Evolutionary conservation across 768 basidiomycete genomes (phyloP).

Genomic region (Suillus tomentosus): DNA sequence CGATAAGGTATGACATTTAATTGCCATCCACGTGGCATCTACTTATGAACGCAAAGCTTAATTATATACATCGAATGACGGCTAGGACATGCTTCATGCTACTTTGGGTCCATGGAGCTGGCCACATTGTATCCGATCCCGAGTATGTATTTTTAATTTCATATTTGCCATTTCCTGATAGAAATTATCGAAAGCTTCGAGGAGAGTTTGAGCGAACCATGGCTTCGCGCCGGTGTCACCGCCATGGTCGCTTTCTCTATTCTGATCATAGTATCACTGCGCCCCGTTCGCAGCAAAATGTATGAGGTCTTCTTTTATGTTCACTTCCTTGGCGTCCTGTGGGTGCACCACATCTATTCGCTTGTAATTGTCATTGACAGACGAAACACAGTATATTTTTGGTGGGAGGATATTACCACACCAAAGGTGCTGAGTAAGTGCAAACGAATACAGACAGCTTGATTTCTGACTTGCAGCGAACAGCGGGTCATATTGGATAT

Average conservation of each 20-base stretch:
- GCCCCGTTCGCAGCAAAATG: constrained; percentile 43
- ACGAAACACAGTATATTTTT: constrained; percentile 33
- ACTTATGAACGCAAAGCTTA: constrained; percentile 32
- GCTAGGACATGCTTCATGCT: constrained; percentile 50
- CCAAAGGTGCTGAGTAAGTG: constrained; percentile 23
- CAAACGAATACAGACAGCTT: background rate
- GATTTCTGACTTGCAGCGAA: background rate
- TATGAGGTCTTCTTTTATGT: constrained; percentile 57
- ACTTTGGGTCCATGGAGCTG: constrained; percentile 49
- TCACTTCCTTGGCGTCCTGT: constrained; percentile 49
- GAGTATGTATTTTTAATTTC: constrained; percentile 11
- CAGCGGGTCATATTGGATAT: constrained; percentile 30
- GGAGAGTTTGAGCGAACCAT: constrained; percentile 11
- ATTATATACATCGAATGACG: constrained; percentile 48
- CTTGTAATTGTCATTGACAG: constrained; percentile 7
- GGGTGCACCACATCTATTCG: constrained; percentile 13
- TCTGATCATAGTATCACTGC: constrained; percentile 49
- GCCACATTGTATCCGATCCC: constrained; percentile 10
- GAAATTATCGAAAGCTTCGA: background rate
- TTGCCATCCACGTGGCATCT: background rate
- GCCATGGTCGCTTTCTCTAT: constrained; percentile 43
- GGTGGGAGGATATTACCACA: constrained; percentile 45
- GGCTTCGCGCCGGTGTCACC: constrained; percentile 36
- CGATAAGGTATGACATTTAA: constrained; percentile 24
- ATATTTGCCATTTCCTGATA: background rate